Conservation (phyloP, 2,329 filamentous ascomycete species). For the Colletotrichum magnum region DNA sequence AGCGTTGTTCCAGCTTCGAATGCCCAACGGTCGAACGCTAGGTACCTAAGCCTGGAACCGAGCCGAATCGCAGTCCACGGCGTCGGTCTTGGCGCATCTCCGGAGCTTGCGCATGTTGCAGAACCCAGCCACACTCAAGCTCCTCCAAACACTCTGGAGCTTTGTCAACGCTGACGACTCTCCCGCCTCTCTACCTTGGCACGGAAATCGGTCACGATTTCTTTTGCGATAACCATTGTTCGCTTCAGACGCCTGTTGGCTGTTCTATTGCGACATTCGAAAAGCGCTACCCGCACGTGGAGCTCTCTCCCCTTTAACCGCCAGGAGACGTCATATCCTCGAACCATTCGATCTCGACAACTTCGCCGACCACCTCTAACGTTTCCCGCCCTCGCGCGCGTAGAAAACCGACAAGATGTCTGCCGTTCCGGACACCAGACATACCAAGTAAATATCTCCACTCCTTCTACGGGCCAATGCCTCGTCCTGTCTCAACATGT, state of each 20-base stretch:
- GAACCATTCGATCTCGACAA: conserved; percentile 22
- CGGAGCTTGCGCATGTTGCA: conserved; percentile 41
- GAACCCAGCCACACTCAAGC: conserved; percentile 41
- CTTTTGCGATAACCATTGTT: conserved; percentile 1
- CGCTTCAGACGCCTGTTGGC: neutral
- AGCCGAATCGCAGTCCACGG: conserved; percentile 28
- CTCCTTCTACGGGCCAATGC: neutral
- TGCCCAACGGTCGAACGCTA: conserved; percentile 20
- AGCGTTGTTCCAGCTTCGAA: conserved; percentile 37
- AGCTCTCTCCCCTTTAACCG: conserved; percentile 27
- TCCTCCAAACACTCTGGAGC: conserved; percentile 32
- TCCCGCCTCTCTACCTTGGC: conserved; percentile 34
- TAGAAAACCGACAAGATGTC: conserved; percentile 37
- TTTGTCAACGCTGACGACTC: conserved; percentile 42
- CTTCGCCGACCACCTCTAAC: conserved; percentile 23
- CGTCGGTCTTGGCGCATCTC: conserved; percentile 36
- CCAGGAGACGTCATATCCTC: conserved; percentile 36
- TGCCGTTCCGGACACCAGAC: conserved; percentile 38
- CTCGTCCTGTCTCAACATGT: neutral
- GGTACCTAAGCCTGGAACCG: conserved; percentile 14
- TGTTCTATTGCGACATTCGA: conserved; percentile 3
- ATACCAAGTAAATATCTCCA: conserved; percentile 39
- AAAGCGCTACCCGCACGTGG: conserved; percentile 30
- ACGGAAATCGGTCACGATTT: conserved; percentile 27
- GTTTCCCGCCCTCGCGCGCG: conserved; percentile 22